These are phyloP conservation scores for Colletotrichum paranaense DNA, from an alignment of 2,329 filamentous ascomycete genomes.

Conservation along the genomic window DNA sequence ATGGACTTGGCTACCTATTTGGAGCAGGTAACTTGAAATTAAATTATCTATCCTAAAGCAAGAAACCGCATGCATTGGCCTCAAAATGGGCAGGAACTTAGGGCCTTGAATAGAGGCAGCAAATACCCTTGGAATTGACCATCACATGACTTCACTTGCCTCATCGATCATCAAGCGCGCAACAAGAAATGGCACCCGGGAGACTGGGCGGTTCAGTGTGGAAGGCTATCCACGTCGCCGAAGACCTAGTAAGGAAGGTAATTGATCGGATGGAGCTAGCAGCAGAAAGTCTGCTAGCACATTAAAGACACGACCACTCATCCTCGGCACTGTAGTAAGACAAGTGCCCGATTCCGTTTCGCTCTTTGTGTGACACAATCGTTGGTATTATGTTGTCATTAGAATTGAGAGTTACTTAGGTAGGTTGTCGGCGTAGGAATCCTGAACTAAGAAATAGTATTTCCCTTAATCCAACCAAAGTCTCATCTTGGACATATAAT, in stretches of 20 bases:
- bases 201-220: not conserved
- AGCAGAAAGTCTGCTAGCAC: not conserved
- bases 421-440: not conserved
- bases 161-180: too few species aligned
- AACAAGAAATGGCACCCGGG: not conserved
- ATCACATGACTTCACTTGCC: too few species aligned
- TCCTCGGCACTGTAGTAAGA: not conserved
- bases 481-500: not conserved
- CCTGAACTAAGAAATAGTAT: not conserved
- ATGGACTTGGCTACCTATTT: too few species aligned
- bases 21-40: too few species aligned
- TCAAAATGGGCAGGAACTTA: too few species aligned
- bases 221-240: not conserved
- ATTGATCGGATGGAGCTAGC: not conserved
- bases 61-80: too few species aligned
- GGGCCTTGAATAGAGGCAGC: too few species aligned
- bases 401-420: not conserved
- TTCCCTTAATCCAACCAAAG: not conserved
- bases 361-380: not conserved
- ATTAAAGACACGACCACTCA: not conserved
- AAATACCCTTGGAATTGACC: too few species aligned
- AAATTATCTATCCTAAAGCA: too few species aligned
- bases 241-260: not conserved
- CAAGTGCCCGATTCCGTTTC: not conserved
- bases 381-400: not conserved